Evolutionary conservation across 352 stramenopile genomes (phyloP).

Genomic region (Thalassiosira hispida): DNA sequence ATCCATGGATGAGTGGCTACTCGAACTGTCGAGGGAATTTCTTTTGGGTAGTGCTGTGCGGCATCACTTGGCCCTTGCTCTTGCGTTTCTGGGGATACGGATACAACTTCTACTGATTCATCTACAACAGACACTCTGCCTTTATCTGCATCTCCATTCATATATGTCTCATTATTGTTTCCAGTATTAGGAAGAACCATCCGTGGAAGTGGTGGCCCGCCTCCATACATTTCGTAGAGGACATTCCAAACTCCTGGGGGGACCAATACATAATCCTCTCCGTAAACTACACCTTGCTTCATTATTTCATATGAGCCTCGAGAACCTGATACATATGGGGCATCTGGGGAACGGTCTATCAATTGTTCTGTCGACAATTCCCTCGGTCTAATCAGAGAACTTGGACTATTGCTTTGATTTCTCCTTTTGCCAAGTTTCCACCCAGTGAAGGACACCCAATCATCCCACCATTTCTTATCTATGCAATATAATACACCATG

Average conservation of each 20-base stretch:
- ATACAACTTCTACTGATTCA: conserved; percentile 46
- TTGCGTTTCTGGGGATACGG: too few relatives aligned
- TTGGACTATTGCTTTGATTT: neutral
- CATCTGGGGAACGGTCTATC: conserved; percentile 68
- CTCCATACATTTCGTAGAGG: conserved; percentile 84
- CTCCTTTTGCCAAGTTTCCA: conserved; percentile 55
- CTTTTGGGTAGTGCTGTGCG: conserved; percentile 30
- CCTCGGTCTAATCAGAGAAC: conserved; percentile 54
- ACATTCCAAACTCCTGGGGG: conserved; percentile 83
- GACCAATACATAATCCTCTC: conserved; percentile 76
- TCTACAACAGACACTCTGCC: conserved; percentile 23
- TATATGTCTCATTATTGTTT: conserved; percentile 16
- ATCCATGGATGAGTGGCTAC: conserved; percentile 82
- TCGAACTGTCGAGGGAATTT: conserved; percentile 63
- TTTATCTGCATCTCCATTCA: conserved; percentile 20
- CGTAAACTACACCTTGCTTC: conserved; percentile 42
- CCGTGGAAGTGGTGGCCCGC: conserved; percentile 77
- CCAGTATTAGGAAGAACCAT: conserved; percentile 62
- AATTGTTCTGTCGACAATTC: conserved; percentile 74
- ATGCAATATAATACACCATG: conserved; percentile 81
- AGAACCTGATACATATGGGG: conserved; percentile 60
- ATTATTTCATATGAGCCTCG: conserved; percentile 81
- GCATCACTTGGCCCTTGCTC: neutral
- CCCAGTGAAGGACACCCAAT: conserved; percentile 74
- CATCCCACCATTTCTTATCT: conserved; percentile 80